These are phyloP conservation scores for Canavalia ensiformis DNA, from an alignment of 306 rosid genomes.

Conservation along the genomic window DNA sequence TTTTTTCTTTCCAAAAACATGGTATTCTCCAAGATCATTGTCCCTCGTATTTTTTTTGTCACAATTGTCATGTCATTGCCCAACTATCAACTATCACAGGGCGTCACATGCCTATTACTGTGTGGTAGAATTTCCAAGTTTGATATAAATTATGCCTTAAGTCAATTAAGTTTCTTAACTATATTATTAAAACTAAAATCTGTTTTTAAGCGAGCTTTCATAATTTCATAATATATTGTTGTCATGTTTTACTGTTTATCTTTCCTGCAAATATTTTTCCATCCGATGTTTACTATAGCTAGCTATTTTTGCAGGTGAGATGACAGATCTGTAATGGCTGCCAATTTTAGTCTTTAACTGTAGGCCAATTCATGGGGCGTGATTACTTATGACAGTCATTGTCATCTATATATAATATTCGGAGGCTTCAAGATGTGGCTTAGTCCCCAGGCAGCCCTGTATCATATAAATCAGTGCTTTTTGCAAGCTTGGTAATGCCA, in stretches of 20 bases:
- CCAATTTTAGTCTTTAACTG: constrained; percentile 22
- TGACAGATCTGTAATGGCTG: constrained; percentile 48
- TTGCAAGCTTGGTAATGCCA: constrained; percentile 16
- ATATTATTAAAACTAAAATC: not conserved
- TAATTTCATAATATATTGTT: not conserved
- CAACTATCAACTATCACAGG: not conserved
- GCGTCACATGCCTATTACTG: not conserved
- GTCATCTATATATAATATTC: constrained; percentile 9
- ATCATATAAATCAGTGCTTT: not conserved
- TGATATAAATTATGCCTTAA: not conserved
- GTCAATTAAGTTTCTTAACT: constrained; percentile 6
- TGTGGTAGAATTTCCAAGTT: not conserved
- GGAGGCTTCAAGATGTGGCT: constrained; percentile 30
- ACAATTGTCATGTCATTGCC: not conserved
- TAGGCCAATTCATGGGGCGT: constrained; percentile 26
- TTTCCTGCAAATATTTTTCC: constrained; percentile 19
- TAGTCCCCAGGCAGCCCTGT: not conserved
- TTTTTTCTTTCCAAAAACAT: not conserved
- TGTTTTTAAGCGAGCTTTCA: not conserved
- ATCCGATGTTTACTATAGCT: constrained; percentile 37
- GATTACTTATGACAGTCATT: constrained; percentile 4
- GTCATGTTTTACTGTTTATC: constrained; percentile 15
- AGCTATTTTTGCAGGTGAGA: constrained; percentile 63
- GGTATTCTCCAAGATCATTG: not conserved
- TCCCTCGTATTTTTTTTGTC: not conserved